These are phyloP conservation scores for Alternaria solani DNA, from an alignment of 2,329 filamentous ascomycete genomes.

Conservation along the genomic window DNA sequence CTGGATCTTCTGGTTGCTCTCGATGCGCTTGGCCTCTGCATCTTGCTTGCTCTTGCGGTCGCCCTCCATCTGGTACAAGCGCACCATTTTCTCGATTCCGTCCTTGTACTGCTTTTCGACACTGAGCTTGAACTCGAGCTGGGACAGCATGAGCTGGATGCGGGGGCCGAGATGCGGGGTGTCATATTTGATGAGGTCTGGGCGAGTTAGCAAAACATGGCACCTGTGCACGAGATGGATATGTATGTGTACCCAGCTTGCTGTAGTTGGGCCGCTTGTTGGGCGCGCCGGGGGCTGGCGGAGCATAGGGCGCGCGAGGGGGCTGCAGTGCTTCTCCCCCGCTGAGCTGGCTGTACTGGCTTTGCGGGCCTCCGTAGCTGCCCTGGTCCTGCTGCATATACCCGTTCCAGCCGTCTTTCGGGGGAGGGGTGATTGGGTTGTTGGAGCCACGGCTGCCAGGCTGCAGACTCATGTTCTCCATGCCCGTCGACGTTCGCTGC, in stretches of 20 bases:
- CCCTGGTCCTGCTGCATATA: constrained; percentile 64
- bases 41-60: constrained; percentile 95
- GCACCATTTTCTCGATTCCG: constrained; percentile 99
- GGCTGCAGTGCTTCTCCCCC: constrained; percentile 79
- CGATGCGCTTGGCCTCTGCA: constrained; percentile 85
- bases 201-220: constrained; percentile 1
- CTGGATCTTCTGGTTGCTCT: constrained; percentile 98
- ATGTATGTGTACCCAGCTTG: constrained; percentile 80
- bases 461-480: constrained; percentile 71
- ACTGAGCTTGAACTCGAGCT: constrained; percentile 98
- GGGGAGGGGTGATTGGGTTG: constrained; percentile 65
- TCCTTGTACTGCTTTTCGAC: constrained; percentile 99
- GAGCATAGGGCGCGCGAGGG: constrained; percentile 78
- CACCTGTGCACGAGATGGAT: background rate
- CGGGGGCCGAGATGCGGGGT: constrained; percentile 93
- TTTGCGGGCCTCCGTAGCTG: constrained; percentile 66
- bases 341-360: constrained; percentile 66
- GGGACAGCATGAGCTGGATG: constrained; percentile 98
- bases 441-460: constrained; percentile 52
- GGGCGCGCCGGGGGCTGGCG: constrained; percentile 71
- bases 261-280: constrained; percentile 86
- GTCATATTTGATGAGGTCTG: constrained; percentile 98
- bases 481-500: constrained; percentile 73
- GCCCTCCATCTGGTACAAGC: constrained; percentile 95
- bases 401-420: constrained; percentile 70